Base-by-base conservation (phyloP, 1,284 basidiomycete genomes). In the Cystobasidiaceae sp. region DNA sequence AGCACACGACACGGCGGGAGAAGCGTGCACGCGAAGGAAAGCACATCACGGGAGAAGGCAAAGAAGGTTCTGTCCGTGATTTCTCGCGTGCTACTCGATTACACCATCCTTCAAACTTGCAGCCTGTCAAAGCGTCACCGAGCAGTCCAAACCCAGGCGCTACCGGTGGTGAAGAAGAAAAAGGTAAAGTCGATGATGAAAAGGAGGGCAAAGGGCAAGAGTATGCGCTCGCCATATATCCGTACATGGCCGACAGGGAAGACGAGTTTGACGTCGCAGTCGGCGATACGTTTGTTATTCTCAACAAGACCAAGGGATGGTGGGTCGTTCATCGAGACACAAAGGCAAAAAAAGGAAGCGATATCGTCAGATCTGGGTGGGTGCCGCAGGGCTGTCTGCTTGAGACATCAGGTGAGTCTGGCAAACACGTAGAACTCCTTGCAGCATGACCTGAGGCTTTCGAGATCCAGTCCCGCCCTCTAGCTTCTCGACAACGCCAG, bases 211-310 rank as follows among this genome's bases (percentile, higher is more conserved):
- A 54, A 73, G 71, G 49, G 73, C 50, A 4, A 25, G 78, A 78
- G 13, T 81, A 80, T 71, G 79, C 78, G 13, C 77, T 80, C 17
- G 77, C 79, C 5, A 81, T 81, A 57, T 81, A 81, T 65, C 80
- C 80, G 52, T 75, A 74, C 45, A 49, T 73, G 44, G 72, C 72
- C 15, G 73, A 74, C 44, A 62, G 73, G 48, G 72, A 74, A 44
- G 94, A 98, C 77, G 96, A 99, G 77, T 97, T 97, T 76, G 92
- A 97, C 75, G 94, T 98, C 2, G 85, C 89, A 46, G 92, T 97
- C 0, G 79, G 79, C 39, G 78, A 79, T 61, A 78, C 77, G 28
- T 54, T 66, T 19, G 65, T 65, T n/a, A 68, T 67, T 21, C 28
- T 69, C 9, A 68, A 55, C 49, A 67, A 67, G 69, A 88, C 92